Evolutionary conservation across 768 basidiomycete species (phyloP).

Genomic region (Pilatotrama ljubarskyi): DNA sequence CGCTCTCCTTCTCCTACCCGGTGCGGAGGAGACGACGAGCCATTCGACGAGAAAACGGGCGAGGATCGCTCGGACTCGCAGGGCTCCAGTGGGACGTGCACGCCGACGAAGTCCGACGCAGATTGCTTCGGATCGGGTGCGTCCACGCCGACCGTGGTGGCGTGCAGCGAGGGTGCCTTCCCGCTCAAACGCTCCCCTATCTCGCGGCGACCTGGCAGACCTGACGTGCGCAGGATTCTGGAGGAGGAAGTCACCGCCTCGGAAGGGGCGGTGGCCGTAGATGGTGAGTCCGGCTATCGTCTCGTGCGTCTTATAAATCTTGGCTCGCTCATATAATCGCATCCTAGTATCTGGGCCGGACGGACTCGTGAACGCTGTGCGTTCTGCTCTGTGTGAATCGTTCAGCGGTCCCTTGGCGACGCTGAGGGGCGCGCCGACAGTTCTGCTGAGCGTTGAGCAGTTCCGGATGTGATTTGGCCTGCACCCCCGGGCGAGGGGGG

Average conservation of each 20-base stretch:
- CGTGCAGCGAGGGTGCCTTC: not conserved
- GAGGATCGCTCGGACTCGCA: not conserved
- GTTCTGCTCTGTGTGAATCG: slow-evolving; percentile 16
- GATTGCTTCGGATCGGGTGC: not conserved
- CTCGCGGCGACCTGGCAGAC: slow-evolving; percentile 21
- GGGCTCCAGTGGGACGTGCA: not conserved
- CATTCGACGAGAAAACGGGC: not conserved
- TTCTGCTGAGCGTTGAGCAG: slow-evolving; percentile 18
- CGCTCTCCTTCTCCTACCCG: no score
- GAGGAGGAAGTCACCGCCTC: slow-evolving; percentile 25
- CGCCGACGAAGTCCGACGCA: not conserved
- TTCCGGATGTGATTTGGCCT: slow-evolving; percentile 10
- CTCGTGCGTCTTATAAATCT: not conserved
- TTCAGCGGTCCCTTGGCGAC: slow-evolving; percentile 13
- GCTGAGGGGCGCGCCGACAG: slow-evolving; percentile 15
- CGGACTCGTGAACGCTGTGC: slow-evolving; percentile 21
- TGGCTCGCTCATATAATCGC: not conserved
- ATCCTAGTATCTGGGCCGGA: slow-evolving; percentile 28
- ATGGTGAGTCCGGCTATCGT: slow-evolving; percentile 26
- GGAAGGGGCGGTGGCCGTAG: slow-evolving; percentile 31
- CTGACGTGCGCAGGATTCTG: slow-evolving; percentile 28
- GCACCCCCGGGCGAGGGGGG: not conserved
- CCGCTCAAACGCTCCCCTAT: not conserved
- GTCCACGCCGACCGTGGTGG: not conserved
- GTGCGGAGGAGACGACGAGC: no score